Percentiles rank a stretch among this genome's conserved stretches.
Conservation (phyloP, 805 yeast genomes). For the Candida silvatica region DNA sequence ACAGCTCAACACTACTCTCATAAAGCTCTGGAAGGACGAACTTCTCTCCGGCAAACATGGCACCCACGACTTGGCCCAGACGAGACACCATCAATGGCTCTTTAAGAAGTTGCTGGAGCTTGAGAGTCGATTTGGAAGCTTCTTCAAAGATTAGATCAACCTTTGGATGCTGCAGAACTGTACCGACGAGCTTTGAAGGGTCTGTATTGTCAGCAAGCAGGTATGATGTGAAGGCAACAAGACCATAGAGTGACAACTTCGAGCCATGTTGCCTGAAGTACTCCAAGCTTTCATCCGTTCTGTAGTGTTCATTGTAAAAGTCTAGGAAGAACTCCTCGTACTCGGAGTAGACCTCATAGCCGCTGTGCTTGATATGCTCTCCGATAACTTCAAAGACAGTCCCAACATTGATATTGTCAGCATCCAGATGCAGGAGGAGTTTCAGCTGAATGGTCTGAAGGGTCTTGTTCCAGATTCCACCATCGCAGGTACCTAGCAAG, state of each 20-base stretch:
- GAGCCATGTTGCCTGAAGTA: constrained; percentile 6
- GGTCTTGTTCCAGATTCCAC: constrained; percentile 38
- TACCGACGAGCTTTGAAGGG: too few species aligned
- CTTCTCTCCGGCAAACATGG: constrained; percentile 14
- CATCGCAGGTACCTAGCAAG: constrained; percentile 25
- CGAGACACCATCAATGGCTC: constrained; percentile 13
- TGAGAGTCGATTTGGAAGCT: constrained; percentile 9
- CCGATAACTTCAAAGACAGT: constrained; percentile 28
- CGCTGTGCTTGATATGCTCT: constrained; percentile 28
- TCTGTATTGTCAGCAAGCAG: too few species aligned
- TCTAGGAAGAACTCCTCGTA: constrained; percentile 33
- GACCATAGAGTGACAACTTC: constrained; percentile 9
- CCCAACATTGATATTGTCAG: constrained; percentile 18
- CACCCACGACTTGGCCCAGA: constrained; percentile 19
- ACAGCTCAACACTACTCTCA: constrained; percentile 14
- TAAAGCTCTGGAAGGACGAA: constrained; percentile 9
- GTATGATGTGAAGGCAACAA: constrained; percentile 10
- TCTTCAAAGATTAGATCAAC: constrained; percentile 12
- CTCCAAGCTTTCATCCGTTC: constrained; percentile 6
- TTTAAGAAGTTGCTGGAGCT: constrained; percentile 11
- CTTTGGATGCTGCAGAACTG: too few species aligned
- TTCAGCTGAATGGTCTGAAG: constrained; percentile 44
- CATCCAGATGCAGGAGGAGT: constrained; percentile 32
- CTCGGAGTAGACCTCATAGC: constrained; percentile 24
- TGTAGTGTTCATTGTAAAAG: constrained; percentile 1